These are phyloP conservation scores for Ilyonectria destructans DNA, from an alignment of 2,329 filamentous ascomycete species.

Conservation along the genomic window DNA sequence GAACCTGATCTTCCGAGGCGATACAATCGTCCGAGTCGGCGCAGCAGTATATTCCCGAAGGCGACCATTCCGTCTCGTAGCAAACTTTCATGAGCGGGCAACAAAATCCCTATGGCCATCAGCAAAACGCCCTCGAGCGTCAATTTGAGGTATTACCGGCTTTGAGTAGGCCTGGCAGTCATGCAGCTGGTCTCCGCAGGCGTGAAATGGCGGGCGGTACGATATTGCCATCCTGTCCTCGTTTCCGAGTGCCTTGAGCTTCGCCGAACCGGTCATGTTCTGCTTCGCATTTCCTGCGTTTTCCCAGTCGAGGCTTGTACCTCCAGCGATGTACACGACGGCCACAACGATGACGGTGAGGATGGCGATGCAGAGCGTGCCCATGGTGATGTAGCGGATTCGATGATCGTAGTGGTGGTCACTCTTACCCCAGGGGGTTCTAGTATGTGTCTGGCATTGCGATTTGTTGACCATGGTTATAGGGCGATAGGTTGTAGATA, in stretches of 20 bases:
- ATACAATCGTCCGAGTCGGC: slow-evolving; percentile 30
- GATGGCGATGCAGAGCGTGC: slow-evolving; percentile 42
- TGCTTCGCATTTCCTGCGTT: neutral
- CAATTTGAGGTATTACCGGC: slow-evolving; percentile 20
- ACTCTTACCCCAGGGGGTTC: slow-evolving; percentile 48
- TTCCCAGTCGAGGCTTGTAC: slow-evolving; percentile 23
- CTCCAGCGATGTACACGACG: slow-evolving; percentile 39
- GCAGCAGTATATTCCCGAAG: slow-evolving; percentile 37
- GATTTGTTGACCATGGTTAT: slow-evolving; percentile 43
- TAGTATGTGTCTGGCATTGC: slow-evolving; percentile 52
- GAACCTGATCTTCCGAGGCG: slow-evolving; percentile 24
- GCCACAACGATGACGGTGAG: slow-evolving; percentile 43
- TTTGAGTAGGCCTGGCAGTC: slow-evolving; percentile 35
- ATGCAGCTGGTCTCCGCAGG: slow-evolving; percentile 26
- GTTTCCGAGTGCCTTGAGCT: neutral
- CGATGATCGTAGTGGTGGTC: slow-evolving; percentile 47
- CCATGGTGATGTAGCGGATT: slow-evolving; percentile 49
- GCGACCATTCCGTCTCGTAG: slow-evolving; percentile 27
- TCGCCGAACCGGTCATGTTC: neutral
- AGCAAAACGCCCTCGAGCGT: slow-evolving; percentile 12
- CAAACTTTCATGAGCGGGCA: slow-evolving; percentile 31
- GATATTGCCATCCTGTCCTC: neutral
- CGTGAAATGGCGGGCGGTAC: slow-evolving; percentile 23
- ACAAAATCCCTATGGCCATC: slow-evolving; percentile 29
- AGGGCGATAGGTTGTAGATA: slow-evolving; percentile 1